Conservation (phyloP, 116 monocot species). For the Papilionanthe hybrid region DNA sequence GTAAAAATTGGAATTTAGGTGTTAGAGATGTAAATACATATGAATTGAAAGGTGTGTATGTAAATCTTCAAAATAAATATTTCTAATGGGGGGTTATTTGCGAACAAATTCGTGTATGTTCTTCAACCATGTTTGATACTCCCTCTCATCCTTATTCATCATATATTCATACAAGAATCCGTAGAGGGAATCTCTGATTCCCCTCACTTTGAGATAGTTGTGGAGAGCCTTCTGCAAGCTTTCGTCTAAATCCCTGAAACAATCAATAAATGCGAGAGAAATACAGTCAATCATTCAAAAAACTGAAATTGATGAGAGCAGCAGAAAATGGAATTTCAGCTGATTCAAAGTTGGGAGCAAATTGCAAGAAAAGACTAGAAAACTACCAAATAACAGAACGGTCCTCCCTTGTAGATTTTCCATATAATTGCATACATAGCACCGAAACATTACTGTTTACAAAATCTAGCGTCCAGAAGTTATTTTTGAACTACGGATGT, state of each 20-base stretch:
- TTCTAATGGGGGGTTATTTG: not conserved
- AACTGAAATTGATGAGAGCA: no score
- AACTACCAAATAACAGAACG: not conserved
- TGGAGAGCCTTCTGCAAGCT: constrained; percentile 63
- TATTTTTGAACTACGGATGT: no score
- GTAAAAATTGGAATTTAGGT: no score
- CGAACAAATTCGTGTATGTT: constrained; percentile 63
- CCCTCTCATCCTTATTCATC: constrained; percentile 69
- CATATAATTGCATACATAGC: no score
- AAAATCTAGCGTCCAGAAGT: no score
- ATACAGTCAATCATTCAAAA: not conserved
- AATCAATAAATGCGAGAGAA: not conserved
- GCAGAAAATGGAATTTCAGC: not conserved
- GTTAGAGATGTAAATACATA: no score
- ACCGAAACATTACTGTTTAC: no score
- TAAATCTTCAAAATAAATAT: not conserved
- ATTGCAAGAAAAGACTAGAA: not conserved
- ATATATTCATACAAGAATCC: constrained; percentile 66
- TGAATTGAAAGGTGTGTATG: no score
- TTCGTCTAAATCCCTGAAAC: constrained; percentile 73
- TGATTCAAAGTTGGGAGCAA: no score
- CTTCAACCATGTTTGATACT: constrained; percentile 72
- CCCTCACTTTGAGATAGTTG: constrained; percentile 62
- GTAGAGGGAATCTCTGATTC: constrained; percentile 46
- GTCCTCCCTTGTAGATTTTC: no score